Base-by-base conservation (phyloP, 1,284 basidiomycete genomes). In the Ustilago trichophora region DNA sequence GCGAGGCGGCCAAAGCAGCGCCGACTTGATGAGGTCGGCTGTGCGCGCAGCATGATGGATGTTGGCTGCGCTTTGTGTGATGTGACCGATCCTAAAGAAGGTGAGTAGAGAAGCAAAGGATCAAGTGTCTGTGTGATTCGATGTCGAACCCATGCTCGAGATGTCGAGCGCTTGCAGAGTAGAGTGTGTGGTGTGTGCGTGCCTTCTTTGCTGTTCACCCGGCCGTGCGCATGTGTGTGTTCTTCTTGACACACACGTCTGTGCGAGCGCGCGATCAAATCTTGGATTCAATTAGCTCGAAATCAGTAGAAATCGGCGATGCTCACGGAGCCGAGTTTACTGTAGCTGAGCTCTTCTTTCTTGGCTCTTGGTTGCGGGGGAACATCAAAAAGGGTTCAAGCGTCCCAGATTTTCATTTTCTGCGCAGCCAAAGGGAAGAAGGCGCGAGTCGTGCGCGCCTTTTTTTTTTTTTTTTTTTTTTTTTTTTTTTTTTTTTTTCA, bases 41-140 rank as follows among this genome's bases (percentile, higher is more conserved):
- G 37, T 38, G 60, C 35, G 29, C 32, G 47, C 54, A 64, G 19
- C 41, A 52, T 57, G 43, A 36, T 45, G 33, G 25, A 34, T 29
- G 27, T 29, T 29, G 27, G 27, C 27, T 29, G 27, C 27, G 27
- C 7, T 24, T 10, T 25, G 37, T 12, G 15, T 22, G n/a, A 22
- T 26, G 40, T 32, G 42, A 22, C n/a, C 11, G 15, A 15, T 32
- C 19, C 22, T n/a, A 19, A 25, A n/a, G 12, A n/a, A 21, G 35
- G 4, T 15, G 18, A 22, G 43, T 25, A n/a, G 27, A 8, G 27
- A 29, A 29, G 27, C 27, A 29, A 29, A 27, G 26, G 35, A 27
- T 49, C 9, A n/a, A 27, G 38, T n/a, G n/a, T n/a, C n/a, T n/a
- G n/a, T n/a, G n/a, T n/a, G n/a, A n/a, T n/a, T n/a, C n/a, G n/a